Percentiles rank a stretch among this genome's conserved stretches.
phyloP scores from a whole-genome alignment of 352 stramenopile species.

The Phytopythium oedochilum region DNA sequence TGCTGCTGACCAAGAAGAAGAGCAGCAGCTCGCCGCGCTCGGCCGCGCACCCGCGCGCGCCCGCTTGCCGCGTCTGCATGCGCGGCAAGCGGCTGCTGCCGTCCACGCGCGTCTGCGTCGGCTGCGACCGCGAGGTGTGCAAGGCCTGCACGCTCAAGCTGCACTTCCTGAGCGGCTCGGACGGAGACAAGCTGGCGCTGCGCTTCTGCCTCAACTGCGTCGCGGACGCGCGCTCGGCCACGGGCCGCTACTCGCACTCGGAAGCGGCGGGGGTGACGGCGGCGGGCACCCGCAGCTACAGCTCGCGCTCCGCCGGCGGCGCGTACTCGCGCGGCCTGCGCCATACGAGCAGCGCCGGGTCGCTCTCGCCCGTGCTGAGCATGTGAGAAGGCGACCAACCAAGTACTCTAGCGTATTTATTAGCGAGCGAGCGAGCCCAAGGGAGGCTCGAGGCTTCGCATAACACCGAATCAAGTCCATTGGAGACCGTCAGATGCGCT shows the following conservation, averaged over 20 bases:
- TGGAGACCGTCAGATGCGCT: too few species aligned
- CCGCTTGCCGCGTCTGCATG: slow-evolving; percentile 19
- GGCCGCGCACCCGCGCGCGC: neutral
- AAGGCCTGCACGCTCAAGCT: slow-evolving; percentile 16
- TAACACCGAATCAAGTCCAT: neutral
- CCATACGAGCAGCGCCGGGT: neutral
- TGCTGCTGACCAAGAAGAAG: slow-evolving; percentile 5
- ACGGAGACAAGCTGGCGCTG: slow-evolving; percentile 3
- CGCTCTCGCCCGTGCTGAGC: neutral
- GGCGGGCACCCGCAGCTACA: neutral
- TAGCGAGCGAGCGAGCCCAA: neutral
- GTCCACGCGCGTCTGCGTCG: slow-evolving; percentile 7
- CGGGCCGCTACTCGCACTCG: neutral
- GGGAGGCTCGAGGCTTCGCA: neutral
- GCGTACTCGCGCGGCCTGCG: neutral
- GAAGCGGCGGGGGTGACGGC: neutral
- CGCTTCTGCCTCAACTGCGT: slow-evolving; percentile 20
- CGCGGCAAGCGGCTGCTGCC: slow-evolving; percentile 24
- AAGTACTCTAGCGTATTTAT: slow-evolving; percentile 1
- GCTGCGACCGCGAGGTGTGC: slow-evolving; percentile 14
- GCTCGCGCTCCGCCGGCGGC: neutral
- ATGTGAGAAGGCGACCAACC: neutral
- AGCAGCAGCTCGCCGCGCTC: neutral
- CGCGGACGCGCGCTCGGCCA: slow-evolving; percentile 7
- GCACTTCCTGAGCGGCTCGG: slow-evolving; percentile 12